A percentile compares a stretch with the other conserved stretches of the same genome.
phyloP scores from a whole-genome alignment of 208 protist species.

The Phytomonas francai region DNA sequence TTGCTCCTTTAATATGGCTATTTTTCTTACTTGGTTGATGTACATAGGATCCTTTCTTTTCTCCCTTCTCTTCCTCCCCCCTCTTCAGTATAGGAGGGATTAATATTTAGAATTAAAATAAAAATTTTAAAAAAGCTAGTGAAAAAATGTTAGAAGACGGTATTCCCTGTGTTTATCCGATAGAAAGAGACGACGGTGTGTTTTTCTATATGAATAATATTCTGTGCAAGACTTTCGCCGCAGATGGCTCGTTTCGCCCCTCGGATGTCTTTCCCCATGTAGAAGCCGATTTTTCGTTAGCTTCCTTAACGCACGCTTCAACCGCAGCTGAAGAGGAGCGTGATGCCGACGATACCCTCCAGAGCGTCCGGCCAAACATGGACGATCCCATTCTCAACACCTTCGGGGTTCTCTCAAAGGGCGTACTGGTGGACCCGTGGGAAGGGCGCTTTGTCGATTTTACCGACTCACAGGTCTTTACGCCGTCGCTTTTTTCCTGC shows the following conservation, averaged over 20 bases:
- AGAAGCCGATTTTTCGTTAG: slow-evolving; percentile 9
- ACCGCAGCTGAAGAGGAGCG: not conserved
- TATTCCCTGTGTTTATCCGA: not conserved
- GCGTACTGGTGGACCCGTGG: slow-evolving; percentile 44
- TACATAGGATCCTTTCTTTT: slow-evolving; percentile 3
- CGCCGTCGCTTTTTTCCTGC: slow-evolving; percentile 2
- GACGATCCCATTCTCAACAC: slow-evolving; percentile 54
- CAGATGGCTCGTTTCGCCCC: slow-evolving; percentile 42
- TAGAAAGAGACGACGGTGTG: slow-evolving; percentile 7
- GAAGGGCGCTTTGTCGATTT: slow-evolving; percentile 36
- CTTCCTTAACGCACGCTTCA: slow-evolving; percentile 4
- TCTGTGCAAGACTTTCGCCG: slow-evolving; percentile 49
- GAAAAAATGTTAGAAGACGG: not conserved
- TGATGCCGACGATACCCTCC: slow-evolving; percentile 1
- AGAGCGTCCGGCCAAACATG: slow-evolving; percentile 8
- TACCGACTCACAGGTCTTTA: slow-evolving; percentile 23
- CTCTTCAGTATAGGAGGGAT: slow-evolving; percentile 6
- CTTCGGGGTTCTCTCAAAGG: slow-evolving; percentile 53
- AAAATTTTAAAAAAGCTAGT: not conserved
- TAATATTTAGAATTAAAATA: not conserved
- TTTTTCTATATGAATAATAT: slow-evolving; percentile 69
- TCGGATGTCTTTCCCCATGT: slow-evolving; percentile 54
- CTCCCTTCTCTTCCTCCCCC: slow-evolving; percentile 8
- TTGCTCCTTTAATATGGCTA: slow-evolving; percentile 6
- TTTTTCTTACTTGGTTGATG: not conserved